Conservation (phyloP, 1,284 basidiomycete species). For the Moesziomyces parantarcticus region DNA sequence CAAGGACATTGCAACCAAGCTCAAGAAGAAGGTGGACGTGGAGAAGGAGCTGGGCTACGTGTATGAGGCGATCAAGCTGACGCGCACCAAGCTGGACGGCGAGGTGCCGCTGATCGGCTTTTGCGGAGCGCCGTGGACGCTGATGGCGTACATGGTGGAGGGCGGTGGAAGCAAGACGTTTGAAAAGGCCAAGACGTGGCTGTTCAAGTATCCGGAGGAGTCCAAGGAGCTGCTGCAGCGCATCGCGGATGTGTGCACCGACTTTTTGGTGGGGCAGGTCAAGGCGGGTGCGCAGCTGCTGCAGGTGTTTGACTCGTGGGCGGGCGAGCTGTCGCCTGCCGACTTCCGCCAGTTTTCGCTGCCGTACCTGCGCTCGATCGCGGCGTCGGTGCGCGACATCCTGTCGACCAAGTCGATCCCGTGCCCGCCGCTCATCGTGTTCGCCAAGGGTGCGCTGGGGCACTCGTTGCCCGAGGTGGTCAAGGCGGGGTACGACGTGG, state of each 20-base stretch:
- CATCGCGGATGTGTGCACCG: constrained; percentile 63
- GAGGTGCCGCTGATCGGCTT: constrained; percentile 67
- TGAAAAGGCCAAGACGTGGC: constrained; percentile 66
- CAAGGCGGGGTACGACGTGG: constrained; percentile 65
- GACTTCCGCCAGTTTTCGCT: constrained; percentile 66
- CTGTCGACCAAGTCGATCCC: constrained; percentile 56
- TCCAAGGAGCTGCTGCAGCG: constrained; percentile 61
- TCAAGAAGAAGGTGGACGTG: constrained; percentile 65
- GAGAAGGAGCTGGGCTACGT: constrained; percentile 67
- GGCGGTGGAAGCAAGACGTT: constrained; percentile 66
- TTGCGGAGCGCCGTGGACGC: constrained; percentile 67
- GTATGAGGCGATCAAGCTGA: constrained; percentile 63
- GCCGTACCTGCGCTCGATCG: constrained; percentile 63
- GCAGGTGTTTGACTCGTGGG: constrained; percentile 68
- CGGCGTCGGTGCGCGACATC: constrained; percentile 59
- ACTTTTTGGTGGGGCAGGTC: constrained; percentile 66
- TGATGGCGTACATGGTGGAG: constrained; percentile 68
- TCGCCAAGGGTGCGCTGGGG: constrained; percentile 64
- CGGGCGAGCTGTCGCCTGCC: constrained; percentile 66
- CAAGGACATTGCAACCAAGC: constrained; percentile 56
- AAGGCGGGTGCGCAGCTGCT: constrained; percentile 64
- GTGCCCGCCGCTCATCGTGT: constrained; percentile 64
- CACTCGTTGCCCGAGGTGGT: constrained; percentile 65
- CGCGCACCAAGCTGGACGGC: constrained; percentile 62
- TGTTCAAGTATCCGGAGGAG: constrained; percentile 65